These are phyloP conservation scores for Sarcomyxa edulis DNA, from an alignment of 768 basidiomycete genomes.

Conservation along the genomic window DNA sequence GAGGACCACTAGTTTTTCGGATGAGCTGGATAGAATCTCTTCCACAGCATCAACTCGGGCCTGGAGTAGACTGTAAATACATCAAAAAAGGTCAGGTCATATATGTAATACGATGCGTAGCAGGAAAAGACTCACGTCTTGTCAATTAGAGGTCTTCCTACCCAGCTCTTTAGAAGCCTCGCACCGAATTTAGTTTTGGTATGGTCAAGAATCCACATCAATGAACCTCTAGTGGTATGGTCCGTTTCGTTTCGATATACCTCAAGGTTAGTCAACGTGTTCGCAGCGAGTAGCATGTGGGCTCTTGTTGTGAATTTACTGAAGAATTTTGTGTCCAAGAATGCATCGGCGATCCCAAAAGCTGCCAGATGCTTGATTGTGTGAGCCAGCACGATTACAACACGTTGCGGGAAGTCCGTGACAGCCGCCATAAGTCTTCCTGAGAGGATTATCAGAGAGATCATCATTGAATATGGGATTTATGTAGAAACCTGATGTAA, in stretches of 20 bases:
- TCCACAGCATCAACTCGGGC: conserved; percentile 80
- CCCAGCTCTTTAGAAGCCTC: conserved; percentile 77
- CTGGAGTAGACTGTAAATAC: conserved; percentile 51
- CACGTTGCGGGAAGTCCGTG: conserved; percentile 62
- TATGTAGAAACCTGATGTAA: conserved; percentile 35
- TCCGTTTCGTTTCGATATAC: conserved; percentile 92
- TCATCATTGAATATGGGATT: conserved; percentile 1
- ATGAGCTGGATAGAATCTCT: conserved; percentile 65
- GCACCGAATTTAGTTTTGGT: conserved; percentile 89
- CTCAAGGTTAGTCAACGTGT: conserved; percentile 86
- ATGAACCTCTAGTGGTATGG: conserved; percentile 62
- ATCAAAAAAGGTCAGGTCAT: conserved; percentile 1
- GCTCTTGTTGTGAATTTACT: conserved; percentile 66
- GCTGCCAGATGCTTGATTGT: conserved; percentile 61
- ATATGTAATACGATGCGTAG: too few species aligned
- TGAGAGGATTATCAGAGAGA: conserved; percentile 18
- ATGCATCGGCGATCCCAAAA: conserved; percentile 76
- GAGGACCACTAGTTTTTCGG: conserved; percentile 60
- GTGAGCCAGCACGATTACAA: conserved; percentile 70
- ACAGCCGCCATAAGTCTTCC: conserved; percentile 59
- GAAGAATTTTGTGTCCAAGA: conserved; percentile 77
- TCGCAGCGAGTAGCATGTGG: conserved; percentile 86
- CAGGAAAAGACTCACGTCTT: conserved; percentile 41
- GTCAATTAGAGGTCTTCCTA: conserved; percentile 80
- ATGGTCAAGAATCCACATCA: conserved; percentile 82